Evolutionary conservation across 2,329 filamentous ascomycete genomes (phyloP).

Genomic region (Exophiala mesophila): DNA sequence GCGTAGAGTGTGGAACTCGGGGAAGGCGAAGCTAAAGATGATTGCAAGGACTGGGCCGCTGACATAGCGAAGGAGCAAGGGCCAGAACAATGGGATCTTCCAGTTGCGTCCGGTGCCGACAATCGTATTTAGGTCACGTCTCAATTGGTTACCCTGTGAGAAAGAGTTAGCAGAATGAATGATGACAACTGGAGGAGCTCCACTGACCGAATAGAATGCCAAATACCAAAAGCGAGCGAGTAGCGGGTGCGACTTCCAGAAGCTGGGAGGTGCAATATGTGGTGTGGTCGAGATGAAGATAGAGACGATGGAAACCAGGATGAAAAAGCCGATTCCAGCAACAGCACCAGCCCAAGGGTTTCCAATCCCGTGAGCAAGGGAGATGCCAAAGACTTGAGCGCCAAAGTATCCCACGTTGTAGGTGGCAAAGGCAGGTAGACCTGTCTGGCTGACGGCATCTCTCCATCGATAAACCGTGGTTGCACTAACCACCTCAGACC

Average conservation of each 20-base stretch:
- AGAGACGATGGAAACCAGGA: constrained; percentile 38
- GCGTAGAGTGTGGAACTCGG: constrained; percentile 45
- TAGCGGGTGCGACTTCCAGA: constrained; percentile 39
- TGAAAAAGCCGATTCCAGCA: constrained; percentile 51
- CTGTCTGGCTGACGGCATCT: constrained; percentile 50
- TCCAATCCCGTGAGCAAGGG: constrained; percentile 44
- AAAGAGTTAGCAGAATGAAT: neutral
- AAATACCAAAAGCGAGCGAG: constrained; percentile 49
- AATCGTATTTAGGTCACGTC: constrained; percentile 51
- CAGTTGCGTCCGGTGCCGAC: constrained; percentile 53
- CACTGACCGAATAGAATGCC: constrained; percentile 53
- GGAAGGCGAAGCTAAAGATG: constrained; percentile 50
- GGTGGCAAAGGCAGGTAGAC: constrained; percentile 41
- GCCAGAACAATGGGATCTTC: constrained; percentile 51
- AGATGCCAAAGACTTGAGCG: constrained; percentile 49
- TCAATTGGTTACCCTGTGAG: constrained; percentile 50
- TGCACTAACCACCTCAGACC: constrained; percentile 49
- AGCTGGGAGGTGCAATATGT: constrained; percentile 36
- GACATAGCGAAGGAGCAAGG: constrained; percentile 47
- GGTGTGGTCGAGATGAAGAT: constrained; percentile 42
- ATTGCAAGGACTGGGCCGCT: constrained; percentile 50
- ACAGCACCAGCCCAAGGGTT: constrained; percentile 44
- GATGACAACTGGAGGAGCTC: neutral
- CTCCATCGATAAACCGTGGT: constrained; percentile 54
- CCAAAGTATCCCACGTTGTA: constrained; percentile 54